A percentile compares a stretch with the other conserved stretches of the same genome.
These are phyloP conservation scores for Blechomonas ayalai DNA, from an alignment of 208 protist species.

Conservation along the genomic window DNA sequence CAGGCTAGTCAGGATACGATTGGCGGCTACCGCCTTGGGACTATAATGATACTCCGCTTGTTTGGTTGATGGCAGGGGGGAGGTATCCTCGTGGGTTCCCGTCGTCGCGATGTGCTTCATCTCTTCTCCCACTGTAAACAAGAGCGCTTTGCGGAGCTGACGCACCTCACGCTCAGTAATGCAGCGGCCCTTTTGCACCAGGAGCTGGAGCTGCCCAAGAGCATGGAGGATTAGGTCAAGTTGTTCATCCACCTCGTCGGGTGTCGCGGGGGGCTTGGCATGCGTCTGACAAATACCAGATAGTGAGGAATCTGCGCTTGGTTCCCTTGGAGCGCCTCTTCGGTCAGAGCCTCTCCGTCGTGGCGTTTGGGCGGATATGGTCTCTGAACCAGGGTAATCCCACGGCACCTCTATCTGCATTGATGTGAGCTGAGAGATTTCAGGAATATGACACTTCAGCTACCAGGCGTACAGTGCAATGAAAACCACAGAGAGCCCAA, in stretches of 20 bases:
- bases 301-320: too few species aligned
- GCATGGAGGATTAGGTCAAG: slow-evolving; percentile 44
- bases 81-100: not conserved
- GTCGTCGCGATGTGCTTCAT: slow-evolving; percentile 1
- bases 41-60: slow-evolving; percentile 8
- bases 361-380: too few species aligned
- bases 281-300: too few species aligned
- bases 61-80: not conserved
- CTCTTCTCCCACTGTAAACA: slow-evolving; percentile 32
- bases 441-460: too few species aligned
- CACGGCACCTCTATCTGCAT: too few species aligned
- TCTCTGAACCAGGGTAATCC: too few species aligned
- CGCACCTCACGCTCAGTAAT: slow-evolving; percentile 41
- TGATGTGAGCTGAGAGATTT: too few species aligned
- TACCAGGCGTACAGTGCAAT: too few species aligned
- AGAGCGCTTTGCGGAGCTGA: slow-evolving; percentile 46
- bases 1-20: slow-evolving; percentile 26
- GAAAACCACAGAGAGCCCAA: too few species aligned
- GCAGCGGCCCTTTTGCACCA: slow-evolving; percentile 22
- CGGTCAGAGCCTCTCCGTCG: too few species aligned
- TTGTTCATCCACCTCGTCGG: slow-evolving; percentile 45
- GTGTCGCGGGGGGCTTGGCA: not conserved
- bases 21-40: slow-evolving; percentile 15
- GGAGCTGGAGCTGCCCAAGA: slow-evolving; percentile 29
- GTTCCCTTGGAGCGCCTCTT: too few species aligned